These are phyloP conservation scores for Trichoderma atrobrunneum DNA, from an alignment of 2,329 filamentous ascomycete species.

Conservation along the genomic window DNA sequence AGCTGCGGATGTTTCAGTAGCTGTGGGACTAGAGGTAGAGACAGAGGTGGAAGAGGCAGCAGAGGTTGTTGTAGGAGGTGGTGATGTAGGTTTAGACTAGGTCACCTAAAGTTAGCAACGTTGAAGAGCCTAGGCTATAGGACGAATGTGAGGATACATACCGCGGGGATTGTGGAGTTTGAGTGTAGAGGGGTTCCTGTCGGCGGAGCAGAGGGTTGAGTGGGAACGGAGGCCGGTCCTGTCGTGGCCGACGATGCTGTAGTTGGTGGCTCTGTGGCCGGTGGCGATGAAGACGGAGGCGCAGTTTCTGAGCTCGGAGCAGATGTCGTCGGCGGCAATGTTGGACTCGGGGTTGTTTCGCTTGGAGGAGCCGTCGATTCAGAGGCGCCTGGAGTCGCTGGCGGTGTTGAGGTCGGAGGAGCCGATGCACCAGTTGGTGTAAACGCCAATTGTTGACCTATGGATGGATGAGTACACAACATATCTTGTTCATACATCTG, in stretches of 20 bases:
- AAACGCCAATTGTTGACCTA: conserved; percentile 14
- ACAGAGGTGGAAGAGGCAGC: background rate
- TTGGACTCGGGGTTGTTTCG: background rate
- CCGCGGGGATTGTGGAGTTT: conserved; percentile 2
- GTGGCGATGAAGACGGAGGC: conserved; percentile 1
- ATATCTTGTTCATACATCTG: background rate
- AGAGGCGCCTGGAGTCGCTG: background rate
- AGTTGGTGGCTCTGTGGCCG: background rate
- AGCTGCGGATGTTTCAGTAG: conserved; percentile 20
- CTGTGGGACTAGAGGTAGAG: background rate
- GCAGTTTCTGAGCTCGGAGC: background rate
- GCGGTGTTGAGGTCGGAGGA: background rate
- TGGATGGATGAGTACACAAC: background rate
- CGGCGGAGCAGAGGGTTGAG: conserved; percentile 7
- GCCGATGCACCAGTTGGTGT: background rate
- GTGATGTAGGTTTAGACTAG: background rate
- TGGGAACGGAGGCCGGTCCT: conserved; percentile 1
- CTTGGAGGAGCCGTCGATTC: background rate
- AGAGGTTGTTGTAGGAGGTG: background rate
- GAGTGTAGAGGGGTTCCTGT: conserved; percentile 14
- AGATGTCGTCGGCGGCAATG: background rate
- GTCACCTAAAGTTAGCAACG: background rate
- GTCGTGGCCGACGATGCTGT: conserved; percentile 3
- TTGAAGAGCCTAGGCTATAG: background rate
- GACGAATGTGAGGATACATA: background rate